Base-by-base conservation (phyloP, 768 basidiomycete species). In the Pisolithus microcarpus region DNA sequence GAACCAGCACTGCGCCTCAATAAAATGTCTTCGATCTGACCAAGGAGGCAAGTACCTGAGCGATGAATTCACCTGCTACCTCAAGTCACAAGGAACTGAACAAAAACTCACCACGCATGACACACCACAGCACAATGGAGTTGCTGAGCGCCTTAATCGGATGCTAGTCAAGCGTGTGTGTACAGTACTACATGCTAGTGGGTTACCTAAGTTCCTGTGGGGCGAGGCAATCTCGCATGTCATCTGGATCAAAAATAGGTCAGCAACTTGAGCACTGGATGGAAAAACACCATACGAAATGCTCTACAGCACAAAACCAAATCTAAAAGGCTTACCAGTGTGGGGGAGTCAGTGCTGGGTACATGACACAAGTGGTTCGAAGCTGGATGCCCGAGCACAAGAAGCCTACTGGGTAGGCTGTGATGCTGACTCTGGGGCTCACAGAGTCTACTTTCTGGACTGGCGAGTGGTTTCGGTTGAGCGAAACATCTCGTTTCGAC, bases 71-170 rank as follows among this genome's bases (percentile, higher is more conserved):
- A 38, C 31, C 4, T 1, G 10, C 1, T 46, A 53, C 38, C 28
- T 58, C 0, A 5, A 21, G 2, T n/a, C n/a, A 0, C 46, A 34
- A 23, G 57, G 58, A 1, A 58, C 50, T 10, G 40, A 30, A 5
- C 42, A 40, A 3, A 42, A 54, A 34, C 2, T 21, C 4, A 60
- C 59, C 9, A 49, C 48, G 8, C 53, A 44, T 10, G n/a, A 61
- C 24, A 58, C 57, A 0, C 64, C 64, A 1, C 53, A 63, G 18
- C 62, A 66, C 40, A 69, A 68, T 43, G 58, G 65, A 9, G 48
- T 65, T 11, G 64, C 65, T 2, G 65, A 68, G 48, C 39, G 60
- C 0, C 58, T 63, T 7, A 68, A 68, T 36, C 56, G 63, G 4
- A 66, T 61, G 0, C 50, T 61, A 2, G 46, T 61, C 10, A 57